Evolutionary conservation across 306 rosid species (phyloP).

Genomic region (Castanopsis chinensis): DNA sequence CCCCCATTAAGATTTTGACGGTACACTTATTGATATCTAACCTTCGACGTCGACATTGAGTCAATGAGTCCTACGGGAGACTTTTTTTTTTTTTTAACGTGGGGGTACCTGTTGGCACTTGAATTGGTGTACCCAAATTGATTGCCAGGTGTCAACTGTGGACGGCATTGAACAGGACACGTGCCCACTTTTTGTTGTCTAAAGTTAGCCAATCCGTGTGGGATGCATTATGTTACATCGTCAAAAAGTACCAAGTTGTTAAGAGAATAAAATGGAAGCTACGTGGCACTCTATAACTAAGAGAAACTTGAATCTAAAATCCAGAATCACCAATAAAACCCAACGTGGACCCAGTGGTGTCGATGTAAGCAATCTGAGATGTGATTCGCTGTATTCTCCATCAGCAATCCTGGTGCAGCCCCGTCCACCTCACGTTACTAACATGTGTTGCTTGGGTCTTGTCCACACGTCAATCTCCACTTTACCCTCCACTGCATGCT

Average conservation of each 20-base stretch:
- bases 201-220: conserved; percentile 9
- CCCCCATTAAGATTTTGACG: rapidly evolving
- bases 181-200: not conserved
- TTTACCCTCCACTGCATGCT: not conserved
- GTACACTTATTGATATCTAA: too few relatives aligned
- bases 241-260: not conserved
- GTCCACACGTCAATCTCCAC: conserved; percentile 11
- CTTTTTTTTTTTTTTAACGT: too few relatives aligned
- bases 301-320: not conserved
- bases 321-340: not conserved
- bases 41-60: too few relatives aligned
- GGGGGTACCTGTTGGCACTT: not conserved
- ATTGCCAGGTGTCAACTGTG: conserved; percentile 18
- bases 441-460: not conserved
- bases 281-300: conserved; percentile 31
- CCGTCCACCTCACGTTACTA: conserved; percentile 26
- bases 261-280: not conserved
- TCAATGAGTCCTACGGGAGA: too few relatives aligned
- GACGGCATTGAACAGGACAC: not conserved
- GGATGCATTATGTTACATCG: conserved; percentile 2
- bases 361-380: not conserved
- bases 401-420: conserved; percentile 24
- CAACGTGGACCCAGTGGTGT: not conserved
- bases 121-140: not conserved
- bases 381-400: conserved; percentile 35